phyloP scores from a whole-genome alignment of 2,329 filamentous ascomycete species.

The Cercospora sp. region DNA sequence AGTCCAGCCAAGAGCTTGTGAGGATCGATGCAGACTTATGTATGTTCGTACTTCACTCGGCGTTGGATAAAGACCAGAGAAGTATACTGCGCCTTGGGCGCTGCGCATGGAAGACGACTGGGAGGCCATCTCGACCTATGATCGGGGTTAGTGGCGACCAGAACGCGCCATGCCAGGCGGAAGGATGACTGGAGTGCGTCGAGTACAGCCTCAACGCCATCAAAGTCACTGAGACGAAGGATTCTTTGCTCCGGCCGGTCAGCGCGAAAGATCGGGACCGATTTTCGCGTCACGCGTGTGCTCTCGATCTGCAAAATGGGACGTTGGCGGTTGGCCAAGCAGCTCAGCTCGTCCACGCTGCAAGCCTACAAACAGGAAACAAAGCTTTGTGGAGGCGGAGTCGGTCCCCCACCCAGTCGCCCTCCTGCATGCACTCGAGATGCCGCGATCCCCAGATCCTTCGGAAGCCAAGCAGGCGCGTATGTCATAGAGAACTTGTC shows the following conservation, averaged over 20 bases:
- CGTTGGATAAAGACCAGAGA: neutral
- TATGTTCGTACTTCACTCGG: neutral
- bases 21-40: neutral
- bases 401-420: neutral
- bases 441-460: neutral
- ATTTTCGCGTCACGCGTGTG: neutral
- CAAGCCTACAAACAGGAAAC: neutral
- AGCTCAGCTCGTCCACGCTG: neutral
- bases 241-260: neutral
- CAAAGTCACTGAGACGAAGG: neutral
- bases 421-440: neutral
- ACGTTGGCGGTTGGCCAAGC: neutral
- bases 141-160: neutral
- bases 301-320: neutral
- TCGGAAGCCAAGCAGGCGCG: neutral
- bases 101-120: neutral
- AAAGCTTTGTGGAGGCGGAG: constrained; percentile 5
- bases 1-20: neutral
- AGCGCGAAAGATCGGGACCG: neutral
- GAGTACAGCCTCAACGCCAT: neutral
- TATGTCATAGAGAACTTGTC: neutral
- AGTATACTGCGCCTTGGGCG: neutral
- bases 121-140: neutral
- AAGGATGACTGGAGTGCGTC: neutral
- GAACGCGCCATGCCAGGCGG: neutral